Evolutionary conservation across 768 basidiomycete genomes (phyloP).

Genomic region (Tricholoma terreum): DNA sequence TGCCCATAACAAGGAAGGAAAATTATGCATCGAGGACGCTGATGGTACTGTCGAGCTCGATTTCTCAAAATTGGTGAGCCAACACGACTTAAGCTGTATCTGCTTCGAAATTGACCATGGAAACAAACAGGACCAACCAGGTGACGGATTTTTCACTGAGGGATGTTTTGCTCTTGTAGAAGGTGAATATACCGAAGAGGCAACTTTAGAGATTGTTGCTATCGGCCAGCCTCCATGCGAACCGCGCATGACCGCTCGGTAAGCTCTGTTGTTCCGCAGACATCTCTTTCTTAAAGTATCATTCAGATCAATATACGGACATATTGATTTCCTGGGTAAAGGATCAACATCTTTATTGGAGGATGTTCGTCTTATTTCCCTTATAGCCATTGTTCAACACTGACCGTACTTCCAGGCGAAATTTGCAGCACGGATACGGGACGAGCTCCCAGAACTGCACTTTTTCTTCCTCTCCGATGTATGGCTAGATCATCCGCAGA

Average conservation of each 20-base stretch:
- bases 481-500: conserved; percentile 88
- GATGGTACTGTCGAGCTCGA: conserved; percentile 90
- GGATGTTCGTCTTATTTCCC: conserved; percentile 57
- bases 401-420: conserved; percentile 45
- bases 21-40: conserved; percentile 86
- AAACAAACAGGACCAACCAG: conserved; percentile 68
- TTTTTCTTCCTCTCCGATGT: conserved; percentile 96
- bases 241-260: conserved; percentile 80
- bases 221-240: conserved; percentile 98
- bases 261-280: conserved; percentile 14
- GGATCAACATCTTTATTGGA: conserved; percentile 88
- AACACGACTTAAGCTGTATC: background rate
- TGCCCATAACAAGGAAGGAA: conserved; percentile 84
- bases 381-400: background rate
- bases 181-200: conserved; percentile 94
- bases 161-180: conserved; percentile 94
- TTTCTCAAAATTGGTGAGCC: conserved; percentile 76
- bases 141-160: conserved; percentile 94
- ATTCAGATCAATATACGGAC: conserved; percentile 85
- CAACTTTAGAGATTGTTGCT: conserved; percentile 82
- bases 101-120: conserved; percentile 15
- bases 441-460: conserved; percentile 71
- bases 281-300: conserved; percentile 10
- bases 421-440: conserved; percentile 57
- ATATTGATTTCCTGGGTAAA: conserved; percentile 95